These are phyloP conservation scores for Strobilomyces echinocephalus DNA, from an alignment of 768 basidiomycete genomes.

Conservation along the genomic window DNA sequence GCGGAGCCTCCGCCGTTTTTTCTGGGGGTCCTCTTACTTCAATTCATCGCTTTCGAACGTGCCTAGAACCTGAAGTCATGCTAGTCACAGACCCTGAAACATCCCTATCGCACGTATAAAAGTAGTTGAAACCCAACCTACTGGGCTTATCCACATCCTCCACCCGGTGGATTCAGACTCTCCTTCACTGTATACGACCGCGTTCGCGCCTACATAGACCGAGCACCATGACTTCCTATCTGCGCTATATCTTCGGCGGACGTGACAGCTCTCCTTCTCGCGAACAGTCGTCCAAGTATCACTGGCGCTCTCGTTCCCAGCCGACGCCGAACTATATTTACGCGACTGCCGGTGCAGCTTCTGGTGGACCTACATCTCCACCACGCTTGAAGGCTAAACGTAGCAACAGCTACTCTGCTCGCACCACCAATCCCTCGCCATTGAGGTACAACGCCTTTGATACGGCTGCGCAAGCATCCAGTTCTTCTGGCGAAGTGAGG, in stretches of 20 bases:
- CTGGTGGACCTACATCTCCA: conserved; percentile 34
- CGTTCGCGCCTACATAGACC: conserved; percentile 17
- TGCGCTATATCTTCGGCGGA: conserved; percentile 45
- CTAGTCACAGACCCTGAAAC: conserved; percentile 23
- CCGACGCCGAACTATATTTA: conserved; percentile 41
- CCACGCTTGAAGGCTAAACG: conserved; percentile 35
- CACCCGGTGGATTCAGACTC: conserved; percentile 7
- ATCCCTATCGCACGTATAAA: conserved; percentile 24
- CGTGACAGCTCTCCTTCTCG: conserved; percentile 23
- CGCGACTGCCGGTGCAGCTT: conserved; percentile 26
- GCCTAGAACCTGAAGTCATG: conserved; percentile 20
- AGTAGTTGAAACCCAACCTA: conserved; percentile 4
- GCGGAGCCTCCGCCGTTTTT: conserved; percentile 18
- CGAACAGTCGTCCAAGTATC: conserved; percentile 35
- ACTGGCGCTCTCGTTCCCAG: conserved; percentile 40
- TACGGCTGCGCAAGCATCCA: conserved; percentile 18
- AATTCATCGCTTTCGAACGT: conserved; percentile 20
- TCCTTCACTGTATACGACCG: conserved; percentile 15
- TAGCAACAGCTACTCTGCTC: conserved; percentile 37
- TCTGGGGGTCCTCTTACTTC: conserved; percentile 34
- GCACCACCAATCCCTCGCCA: conserved; percentile 37
- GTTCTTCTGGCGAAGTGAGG: conserved; percentile 30
- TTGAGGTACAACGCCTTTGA: conserved; percentile 39
- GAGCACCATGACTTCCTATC: conserved; percentile 43
- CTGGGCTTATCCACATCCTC: conserved; percentile 6